A percentile compares a stretch with the other conserved stretches of the same genome.
Conservation (phyloP, 148 eudicot species). For the Rhododendron williamsianum region DNA sequence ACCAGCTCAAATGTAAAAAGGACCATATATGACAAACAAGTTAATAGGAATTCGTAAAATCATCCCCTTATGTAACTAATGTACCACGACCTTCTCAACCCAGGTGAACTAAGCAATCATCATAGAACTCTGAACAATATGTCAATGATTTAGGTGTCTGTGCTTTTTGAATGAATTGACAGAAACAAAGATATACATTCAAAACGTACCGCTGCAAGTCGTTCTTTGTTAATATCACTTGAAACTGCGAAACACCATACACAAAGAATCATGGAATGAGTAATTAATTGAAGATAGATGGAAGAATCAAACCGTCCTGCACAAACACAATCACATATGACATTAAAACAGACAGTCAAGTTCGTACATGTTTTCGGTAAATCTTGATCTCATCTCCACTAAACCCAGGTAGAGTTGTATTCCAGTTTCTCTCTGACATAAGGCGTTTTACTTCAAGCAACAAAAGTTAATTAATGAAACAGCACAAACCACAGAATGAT, state of each 20-base stretch:
- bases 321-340: not conserved
- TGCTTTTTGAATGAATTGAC: not conserved
- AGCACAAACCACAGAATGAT: not conserved
- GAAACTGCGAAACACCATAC: slow-evolving; percentile 36
- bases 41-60: not conserved
- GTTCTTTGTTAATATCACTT: slow-evolving; percentile 68
- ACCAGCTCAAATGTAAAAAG: slow-evolving; percentile 35
- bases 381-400: slow-evolving; percentile 77
- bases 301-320: not conserved
- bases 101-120: not conserved
- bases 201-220: slow-evolving; percentile 59
- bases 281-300: not conserved
- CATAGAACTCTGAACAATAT: too few species aligned
- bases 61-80: not conserved
- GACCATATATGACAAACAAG: not conserved
- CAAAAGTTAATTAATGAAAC: not conserved
- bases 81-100: not conserved
- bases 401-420: slow-evolving; percentile 85
- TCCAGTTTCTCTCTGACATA: slow-evolving; percentile 80
- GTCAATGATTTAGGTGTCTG: not conserved
- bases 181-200: not conserved
- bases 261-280: not conserved
- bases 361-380: slow-evolving; percentile 66
- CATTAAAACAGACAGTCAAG: not conserved
- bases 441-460: slow-evolving; percentile 5